These are phyloP conservation scores for Aspergillus steynii DNA, from an alignment of 495 filamentous ascomycete species.

Conservation along the genomic window DNA sequence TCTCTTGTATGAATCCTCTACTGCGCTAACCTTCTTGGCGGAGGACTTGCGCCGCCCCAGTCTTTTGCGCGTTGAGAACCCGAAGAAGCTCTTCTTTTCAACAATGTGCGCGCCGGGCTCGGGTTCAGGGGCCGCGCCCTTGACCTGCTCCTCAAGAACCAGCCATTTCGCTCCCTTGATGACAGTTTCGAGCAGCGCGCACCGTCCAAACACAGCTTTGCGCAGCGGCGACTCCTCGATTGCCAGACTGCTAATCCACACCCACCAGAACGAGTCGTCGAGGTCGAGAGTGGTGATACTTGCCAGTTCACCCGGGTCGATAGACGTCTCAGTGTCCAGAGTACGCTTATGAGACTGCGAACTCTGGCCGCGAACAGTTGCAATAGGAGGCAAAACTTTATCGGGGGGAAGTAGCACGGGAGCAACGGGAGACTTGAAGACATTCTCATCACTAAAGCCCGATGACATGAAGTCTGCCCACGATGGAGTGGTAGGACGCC, in stretches of 20 bases:
- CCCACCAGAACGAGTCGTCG: constrained; percentile 99
- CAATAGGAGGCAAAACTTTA: constrained; percentile 84
- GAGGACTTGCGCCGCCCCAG: constrained; percentile 69
- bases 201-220: constrained; percentile 92
- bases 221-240: constrained; percentile 80
- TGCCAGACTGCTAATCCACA: constrained; percentile 96
- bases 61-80: constrained; percentile 72
- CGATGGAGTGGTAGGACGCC: constrained; percentile 89
- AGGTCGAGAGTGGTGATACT: constrained; percentile 84
- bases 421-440: constrained; percentile 47
- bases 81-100: constrained; percentile 91
- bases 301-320: constrained; percentile 92
- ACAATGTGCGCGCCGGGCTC: constrained; percentile 84
- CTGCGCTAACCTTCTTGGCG: constrained; percentile 47
- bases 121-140: constrained; percentile 84
- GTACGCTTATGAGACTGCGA: constrained; percentile 82
- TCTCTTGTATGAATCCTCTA: constrained; percentile 53
- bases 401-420: constrained; percentile 82
- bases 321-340: constrained; percentile 58
- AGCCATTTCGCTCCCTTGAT: constrained; percentile 86
- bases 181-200: constrained; percentile 84
- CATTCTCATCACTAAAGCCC: constrained; percentile 78
- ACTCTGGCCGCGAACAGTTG: constrained; percentile 68
- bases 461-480: constrained; percentile 97
- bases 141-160: constrained; percentile 93